Conservation (phyloP, 78 protist species). For the Guillardia theta region DNA sequence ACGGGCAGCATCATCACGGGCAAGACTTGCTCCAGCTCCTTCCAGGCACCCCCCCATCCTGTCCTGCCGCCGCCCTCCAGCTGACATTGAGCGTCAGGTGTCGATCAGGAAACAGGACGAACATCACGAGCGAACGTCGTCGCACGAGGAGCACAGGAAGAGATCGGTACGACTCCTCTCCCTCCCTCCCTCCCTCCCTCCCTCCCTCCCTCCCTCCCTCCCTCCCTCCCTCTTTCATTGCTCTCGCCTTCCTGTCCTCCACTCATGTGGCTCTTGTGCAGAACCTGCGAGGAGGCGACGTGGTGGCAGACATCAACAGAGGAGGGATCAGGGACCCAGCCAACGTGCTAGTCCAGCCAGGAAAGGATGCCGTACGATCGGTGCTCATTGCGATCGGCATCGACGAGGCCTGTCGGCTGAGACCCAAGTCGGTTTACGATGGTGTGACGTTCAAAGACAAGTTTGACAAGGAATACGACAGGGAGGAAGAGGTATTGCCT, state of each 20-base stretch:
- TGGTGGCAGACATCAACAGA: not conserved
- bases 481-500: not conserved
- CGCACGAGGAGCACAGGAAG: not conserved
- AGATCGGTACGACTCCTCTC: not conserved
- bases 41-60: too few relatives aligned
- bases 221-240: not conserved
- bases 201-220: too few relatives aligned
- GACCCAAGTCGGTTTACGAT: not conserved
- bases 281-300: not conserved
- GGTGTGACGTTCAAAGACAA: not conserved
- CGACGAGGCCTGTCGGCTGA: not conserved
- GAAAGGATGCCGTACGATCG: not conserved
- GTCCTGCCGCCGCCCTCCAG: too few relatives aligned
- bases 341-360: not conserved
- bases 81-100: too few relatives aligned
- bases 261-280: not conserved
- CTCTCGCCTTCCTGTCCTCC: not conserved
- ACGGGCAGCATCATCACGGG: constrained; percentile 1
- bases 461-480: not conserved
- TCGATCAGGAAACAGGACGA: too few relatives aligned
- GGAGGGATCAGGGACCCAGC: not conserved
- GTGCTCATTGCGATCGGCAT: not conserved
- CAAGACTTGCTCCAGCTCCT: constrained; percentile 29
- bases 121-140: too few relatives aligned
- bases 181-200: too few relatives aligned